A percentile compares a stretch with the other conserved stretches of the same genome.
These are phyloP conservation scores for Trichoderma asperelloides DNA, from an alignment of 495 filamentous ascomycete genomes.

Conservation along the genomic window DNA sequence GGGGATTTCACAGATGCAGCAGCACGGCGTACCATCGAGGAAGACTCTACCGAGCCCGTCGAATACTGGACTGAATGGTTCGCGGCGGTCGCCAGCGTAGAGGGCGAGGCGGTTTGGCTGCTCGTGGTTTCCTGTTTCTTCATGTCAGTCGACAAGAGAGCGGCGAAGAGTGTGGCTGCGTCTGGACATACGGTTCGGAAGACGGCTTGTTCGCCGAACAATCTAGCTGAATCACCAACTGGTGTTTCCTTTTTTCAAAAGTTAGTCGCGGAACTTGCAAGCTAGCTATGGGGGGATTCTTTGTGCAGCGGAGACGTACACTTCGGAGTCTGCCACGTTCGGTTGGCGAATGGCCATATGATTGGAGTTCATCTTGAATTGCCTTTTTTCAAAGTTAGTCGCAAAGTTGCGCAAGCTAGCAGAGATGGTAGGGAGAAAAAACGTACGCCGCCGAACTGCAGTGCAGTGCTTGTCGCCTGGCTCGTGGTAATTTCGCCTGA, in stretches of 20 bases:
- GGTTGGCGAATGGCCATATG: not conserved
- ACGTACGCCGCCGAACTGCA: slow-evolving; percentile 1
- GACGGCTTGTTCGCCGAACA: not conserved
- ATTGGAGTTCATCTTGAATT: not conserved
- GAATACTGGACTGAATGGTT: not conserved
- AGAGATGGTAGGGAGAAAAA: not conserved
- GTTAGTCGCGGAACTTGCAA: not conserved
- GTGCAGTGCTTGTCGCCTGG: not conserved
- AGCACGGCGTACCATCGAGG: not conserved
- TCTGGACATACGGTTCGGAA: not conserved
- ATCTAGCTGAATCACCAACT: not conserved
- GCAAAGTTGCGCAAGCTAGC: not conserved
- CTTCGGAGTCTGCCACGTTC: not conserved
- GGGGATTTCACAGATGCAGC: not conserved
- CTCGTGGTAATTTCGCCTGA: not conserved
- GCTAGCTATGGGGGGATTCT: not conserved
- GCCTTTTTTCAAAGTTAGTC: slow-evolving; percentile 6
- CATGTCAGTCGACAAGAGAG: not conserved
- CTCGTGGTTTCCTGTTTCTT: not conserved
- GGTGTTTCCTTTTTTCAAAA: not conserved
- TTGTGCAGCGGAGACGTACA: not conserved
- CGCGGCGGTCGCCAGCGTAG: not conserved
- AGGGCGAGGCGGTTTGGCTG: not conserved
- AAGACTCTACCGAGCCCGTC: not conserved
- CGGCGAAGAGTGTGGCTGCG: not conserved